Evolutionary conservation across 139 green algal genomes (phyloP), one percentile per base, ranked within the genome.

Genomic region (Gonium pectorale): DNA sequence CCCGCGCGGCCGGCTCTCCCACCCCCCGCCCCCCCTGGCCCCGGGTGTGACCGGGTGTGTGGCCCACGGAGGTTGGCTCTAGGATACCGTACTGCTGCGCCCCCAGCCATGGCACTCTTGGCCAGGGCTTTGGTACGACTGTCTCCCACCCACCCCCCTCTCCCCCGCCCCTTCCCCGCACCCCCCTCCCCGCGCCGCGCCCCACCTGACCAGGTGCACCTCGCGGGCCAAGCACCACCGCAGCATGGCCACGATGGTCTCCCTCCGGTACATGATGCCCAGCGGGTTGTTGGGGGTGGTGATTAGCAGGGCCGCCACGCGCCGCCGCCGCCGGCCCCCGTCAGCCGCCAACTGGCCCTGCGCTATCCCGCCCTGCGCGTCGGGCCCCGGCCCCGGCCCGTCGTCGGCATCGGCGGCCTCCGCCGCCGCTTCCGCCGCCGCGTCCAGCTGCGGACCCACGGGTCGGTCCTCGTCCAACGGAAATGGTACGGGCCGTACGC

Each of bases 281-380:
- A 91, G 83, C 9, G 94, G 94, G 87, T 97, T 97, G 86, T 95
- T 91, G 37, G 94, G 94, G 62, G 94, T 92, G 3, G 92, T 92
- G 54, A 96, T 62, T 44, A 97, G 89, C 60, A 97, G 59, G 5
- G 77, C 89, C 2, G 74, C n/a, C 43, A 95, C 67, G 0, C 78
- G 87, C 19, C 87, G 40, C 11, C 93, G 37, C 15, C 35, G 24
- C 13, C 37, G 33, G 33, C 7, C 27, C 52, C 27, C 54, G 56
- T 17, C 40, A n/a, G n/a, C n/a, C n/a, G n/a, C n/a, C n/a, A n/a
- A n/a, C n/a, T n/a, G n/a, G n/a, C n/a, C n/a, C n/a, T n/a, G n/a
- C n/a, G n/a, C n/a, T n/a, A n/a, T n/a, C n/a, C n/a, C n/a, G n/a
- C n/a, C n/a, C n/a, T n/a, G n/a, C n/a, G n/a, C n/a, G n/a, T n/a